phyloP scores from a whole-genome alignment of 805 yeast genomes.

The Ogataea siamensis region DNA sequence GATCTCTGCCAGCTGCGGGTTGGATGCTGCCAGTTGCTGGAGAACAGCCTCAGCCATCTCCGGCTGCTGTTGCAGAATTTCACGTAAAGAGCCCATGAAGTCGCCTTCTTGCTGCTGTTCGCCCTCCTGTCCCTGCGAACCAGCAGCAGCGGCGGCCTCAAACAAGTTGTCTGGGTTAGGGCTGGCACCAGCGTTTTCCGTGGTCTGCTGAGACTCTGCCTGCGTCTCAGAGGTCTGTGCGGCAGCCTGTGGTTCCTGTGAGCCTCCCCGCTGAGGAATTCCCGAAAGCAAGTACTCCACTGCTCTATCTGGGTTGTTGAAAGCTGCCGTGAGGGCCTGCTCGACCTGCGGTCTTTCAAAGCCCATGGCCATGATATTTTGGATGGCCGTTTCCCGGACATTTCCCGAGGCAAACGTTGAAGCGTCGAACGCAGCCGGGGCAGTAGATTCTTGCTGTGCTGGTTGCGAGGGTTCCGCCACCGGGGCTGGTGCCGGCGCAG shows the following conservation, averaged over 20 bases:
- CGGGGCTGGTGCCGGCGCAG: conserved; percentile 21
- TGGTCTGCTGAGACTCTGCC: conserved; percentile 2
- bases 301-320: conserved; percentile 96
- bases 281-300: conserved; percentile 93
- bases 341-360: conserved; percentile 85
- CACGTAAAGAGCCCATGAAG: conserved; percentile 60
- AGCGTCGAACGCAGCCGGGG: conserved; percentile 32
- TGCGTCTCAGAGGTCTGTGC: conserved; percentile 19
- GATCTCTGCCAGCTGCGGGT: conserved; percentile 81
- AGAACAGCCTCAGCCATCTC: conserved; percentile 81
- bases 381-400: conserved; percentile 74
- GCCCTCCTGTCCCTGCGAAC: conserved; percentile 31
- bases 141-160: conserved; percentile 44
- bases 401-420: conserved; percentile 75
- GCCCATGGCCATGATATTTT: conserved; percentile 93
- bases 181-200: conserved; percentile 28
- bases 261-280: conserved; percentile 57
- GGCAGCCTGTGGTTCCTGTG: conserved; percentile 14
- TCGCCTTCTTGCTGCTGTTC: conserved; percentile 32
- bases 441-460: conserved; percentile 23
- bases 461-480: conserved; percentile 28
- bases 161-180: conserved; percentile 46
- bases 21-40: conserved; percentile 74
- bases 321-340: conserved; percentile 90
- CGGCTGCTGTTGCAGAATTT: conserved; percentile 80